These are phyloP conservation scores for Dendrobium nobile DNA, from an alignment of 106 monocot species.

Conservation along the genomic window DNA sequence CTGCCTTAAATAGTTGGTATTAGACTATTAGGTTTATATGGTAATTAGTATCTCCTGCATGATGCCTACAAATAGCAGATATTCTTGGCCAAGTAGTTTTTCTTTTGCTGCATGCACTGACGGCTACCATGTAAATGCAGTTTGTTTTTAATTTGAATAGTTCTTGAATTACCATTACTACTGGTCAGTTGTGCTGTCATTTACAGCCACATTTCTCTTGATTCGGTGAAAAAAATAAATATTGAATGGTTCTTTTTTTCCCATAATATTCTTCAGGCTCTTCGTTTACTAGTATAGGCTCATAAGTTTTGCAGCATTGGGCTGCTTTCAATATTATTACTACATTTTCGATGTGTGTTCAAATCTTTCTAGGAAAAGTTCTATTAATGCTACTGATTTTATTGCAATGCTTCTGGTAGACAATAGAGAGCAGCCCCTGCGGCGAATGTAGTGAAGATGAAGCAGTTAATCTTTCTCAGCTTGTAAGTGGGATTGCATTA, in stretches of 20 bases:
- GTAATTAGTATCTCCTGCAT: not conserved
- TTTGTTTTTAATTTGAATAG: not conserved
- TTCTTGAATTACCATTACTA: not conserved
- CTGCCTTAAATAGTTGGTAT: too few species aligned
- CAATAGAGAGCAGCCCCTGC: slow-evolving; percentile 87
- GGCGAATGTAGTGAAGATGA: slow-evolving; percentile 70
- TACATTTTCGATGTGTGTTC: not conserved
- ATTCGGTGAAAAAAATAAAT: not conserved
- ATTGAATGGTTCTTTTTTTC: not conserved
- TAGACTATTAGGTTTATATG: too few species aligned
- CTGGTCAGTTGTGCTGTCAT: not conserved
- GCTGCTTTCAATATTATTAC: not conserved
- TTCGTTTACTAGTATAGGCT: not conserved
- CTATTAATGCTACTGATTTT: slow-evolving; percentile 4
- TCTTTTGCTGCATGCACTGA: not conserved
- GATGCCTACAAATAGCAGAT: not conserved
- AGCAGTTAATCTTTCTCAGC: slow-evolving; percentile 84
- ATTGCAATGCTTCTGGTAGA: slow-evolving; percentile 33
- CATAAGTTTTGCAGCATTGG: not conserved
- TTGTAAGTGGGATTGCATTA: slow-evolving; percentile 40
- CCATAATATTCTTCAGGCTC: not conserved
- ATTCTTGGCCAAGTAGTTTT: not conserved
- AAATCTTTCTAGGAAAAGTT: not conserved
- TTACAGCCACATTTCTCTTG: not conserved
- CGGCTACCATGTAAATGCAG: not conserved